Conservation (phyloP, 2,329 filamentous ascomycete species). For the Aspergillus thermomutatus region DNA sequence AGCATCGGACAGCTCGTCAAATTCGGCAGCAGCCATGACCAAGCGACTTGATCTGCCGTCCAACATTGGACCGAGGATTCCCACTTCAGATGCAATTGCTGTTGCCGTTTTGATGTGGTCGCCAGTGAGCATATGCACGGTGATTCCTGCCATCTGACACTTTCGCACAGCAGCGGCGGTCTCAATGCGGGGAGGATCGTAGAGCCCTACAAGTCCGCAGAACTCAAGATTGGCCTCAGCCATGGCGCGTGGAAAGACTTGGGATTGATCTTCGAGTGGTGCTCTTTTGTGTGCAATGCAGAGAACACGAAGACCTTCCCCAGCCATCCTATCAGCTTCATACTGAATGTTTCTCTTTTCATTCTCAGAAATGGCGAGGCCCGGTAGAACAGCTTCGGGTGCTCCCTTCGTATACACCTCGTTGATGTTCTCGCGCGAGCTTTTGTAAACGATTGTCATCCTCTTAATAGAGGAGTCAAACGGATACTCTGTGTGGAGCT, state of each 20-base stretch:
- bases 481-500: constrained; percentile 54
- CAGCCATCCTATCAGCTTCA: constrained; percentile 55
- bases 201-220: constrained; percentile 58
- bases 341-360: constrained; percentile 23
- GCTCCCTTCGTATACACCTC: constrained; percentile 60
- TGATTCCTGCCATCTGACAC: constrained; percentile 54
- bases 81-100: constrained; percentile 57
- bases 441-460: constrained; percentile 61
- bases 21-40: constrained; percentile 56
- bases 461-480: constrained; percentile 65
- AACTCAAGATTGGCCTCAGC: constrained; percentile 56
- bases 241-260: constrained; percentile 39
- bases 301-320: constrained; percentile 59
- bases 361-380: constrained; percentile 15
- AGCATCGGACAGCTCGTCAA: constrained; percentile 51
- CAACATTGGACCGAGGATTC: constrained; percentile 49
- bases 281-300: constrained; percentile 49
- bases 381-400: constrained; percentile 55
- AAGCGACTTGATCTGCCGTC: constrained; percentile 41
- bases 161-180: constrained; percentile 54
- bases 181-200: constrained; percentile 60
- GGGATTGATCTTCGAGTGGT: constrained; percentile 27
- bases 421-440: constrained; percentile 22
- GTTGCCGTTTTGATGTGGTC: constrained; percentile 57
- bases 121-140: constrained; percentile 57